phyloP scores from a whole-genome alignment of 768 basidiomycete species.

The Rhizopogon rudus region DNA sequence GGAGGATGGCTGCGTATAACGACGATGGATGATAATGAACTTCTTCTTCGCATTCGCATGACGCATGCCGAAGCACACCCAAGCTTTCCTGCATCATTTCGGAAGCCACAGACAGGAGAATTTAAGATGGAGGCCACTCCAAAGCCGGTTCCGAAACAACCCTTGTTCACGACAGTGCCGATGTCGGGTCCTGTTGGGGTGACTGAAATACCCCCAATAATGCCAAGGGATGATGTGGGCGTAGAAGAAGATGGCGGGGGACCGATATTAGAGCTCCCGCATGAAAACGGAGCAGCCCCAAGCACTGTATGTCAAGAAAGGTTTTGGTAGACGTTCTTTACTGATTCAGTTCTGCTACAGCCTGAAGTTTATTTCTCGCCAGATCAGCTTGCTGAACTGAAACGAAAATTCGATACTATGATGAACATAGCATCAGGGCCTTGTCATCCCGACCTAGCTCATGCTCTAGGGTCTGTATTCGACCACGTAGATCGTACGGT shows the following conservation, averaged over 20 bases:
- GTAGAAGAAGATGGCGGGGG: not conserved
- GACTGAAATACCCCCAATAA: not conserved
- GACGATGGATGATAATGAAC: constrained; percentile 32
- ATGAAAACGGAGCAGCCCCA: not conserved
- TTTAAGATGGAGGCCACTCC: constrained; percentile 26
- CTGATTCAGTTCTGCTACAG: constrained; percentile 4
- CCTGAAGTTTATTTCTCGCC: constrained; percentile 27
- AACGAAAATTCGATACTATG: constrained; percentile 27
- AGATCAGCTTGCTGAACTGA: constrained; percentile 25
- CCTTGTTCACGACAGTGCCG: constrained; percentile 20
- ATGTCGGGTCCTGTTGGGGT: not conserved
- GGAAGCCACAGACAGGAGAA: constrained; percentile 27
- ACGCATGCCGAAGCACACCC: constrained; percentile 30
- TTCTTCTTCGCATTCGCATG: constrained; percentile 30
- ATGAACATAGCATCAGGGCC: constrained; percentile 26
- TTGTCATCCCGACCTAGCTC: constrained; percentile 25
- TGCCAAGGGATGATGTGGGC: not conserved
- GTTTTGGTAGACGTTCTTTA: not conserved
- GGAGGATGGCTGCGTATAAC: constrained; percentile 31
- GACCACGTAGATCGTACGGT: constrained; percentile 28
- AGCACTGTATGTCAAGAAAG: not conserved
- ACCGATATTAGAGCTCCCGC: not conserved
- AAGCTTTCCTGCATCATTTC: constrained; percentile 27
- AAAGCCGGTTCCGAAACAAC: constrained; percentile 16
- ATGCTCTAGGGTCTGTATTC: constrained; percentile 27